Conservation (phyloP, 805 yeast genomes). For the Starmerella apis region DNA sequence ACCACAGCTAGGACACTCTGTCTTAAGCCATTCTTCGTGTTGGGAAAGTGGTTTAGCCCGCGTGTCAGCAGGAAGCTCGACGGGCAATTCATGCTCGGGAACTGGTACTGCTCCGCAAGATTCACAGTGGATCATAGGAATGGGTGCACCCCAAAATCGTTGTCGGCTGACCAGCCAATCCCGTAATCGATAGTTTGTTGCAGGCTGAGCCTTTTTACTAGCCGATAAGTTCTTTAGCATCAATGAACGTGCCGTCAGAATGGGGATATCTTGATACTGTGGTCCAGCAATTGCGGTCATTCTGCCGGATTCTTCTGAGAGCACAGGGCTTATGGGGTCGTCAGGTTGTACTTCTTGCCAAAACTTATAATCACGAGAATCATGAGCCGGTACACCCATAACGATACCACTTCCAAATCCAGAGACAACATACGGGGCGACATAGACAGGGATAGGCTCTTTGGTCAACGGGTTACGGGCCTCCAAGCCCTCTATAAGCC, state of each 20-base stretch:
- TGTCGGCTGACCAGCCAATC: constrained; percentile 96
- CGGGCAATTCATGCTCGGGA: constrained; percentile 80
- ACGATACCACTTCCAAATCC: constrained; percentile 87
- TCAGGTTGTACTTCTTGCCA: constrained; percentile 46
- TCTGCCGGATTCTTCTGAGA: constrained; percentile 35
- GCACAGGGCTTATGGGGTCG: constrained; percentile 29
- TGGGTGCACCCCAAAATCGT: constrained; percentile 97
- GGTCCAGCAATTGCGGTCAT: constrained; percentile 41
- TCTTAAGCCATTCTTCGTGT: constrained; percentile 56
- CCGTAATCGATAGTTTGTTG: constrained; percentile 54
- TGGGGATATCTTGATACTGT: constrained; percentile 38
- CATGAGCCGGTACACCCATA: constrained; percentile 98
- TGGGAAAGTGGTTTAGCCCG: constrained; percentile 58
- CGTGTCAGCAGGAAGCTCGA: constrained; percentile 49
- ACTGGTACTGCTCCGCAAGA: constrained; percentile 86
- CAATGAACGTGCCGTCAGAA: constrained; percentile 42
- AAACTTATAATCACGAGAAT: constrained; percentile 68
- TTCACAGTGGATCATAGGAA: constrained; percentile 83
- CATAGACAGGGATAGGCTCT: constrained; percentile 58
- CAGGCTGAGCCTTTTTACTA: constrained; percentile 37
- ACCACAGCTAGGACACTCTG: constrained; percentile 69
- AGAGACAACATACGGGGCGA: constrained; percentile 81
- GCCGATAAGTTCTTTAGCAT: constrained; percentile 39
- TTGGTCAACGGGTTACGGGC: constrained; percentile 48
- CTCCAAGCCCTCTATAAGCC: constrained; percentile 35